Base-by-base conservation (phyloP, 371 early-diverging fungal genomes). In the Saksenaea vasiformis region DNA sequence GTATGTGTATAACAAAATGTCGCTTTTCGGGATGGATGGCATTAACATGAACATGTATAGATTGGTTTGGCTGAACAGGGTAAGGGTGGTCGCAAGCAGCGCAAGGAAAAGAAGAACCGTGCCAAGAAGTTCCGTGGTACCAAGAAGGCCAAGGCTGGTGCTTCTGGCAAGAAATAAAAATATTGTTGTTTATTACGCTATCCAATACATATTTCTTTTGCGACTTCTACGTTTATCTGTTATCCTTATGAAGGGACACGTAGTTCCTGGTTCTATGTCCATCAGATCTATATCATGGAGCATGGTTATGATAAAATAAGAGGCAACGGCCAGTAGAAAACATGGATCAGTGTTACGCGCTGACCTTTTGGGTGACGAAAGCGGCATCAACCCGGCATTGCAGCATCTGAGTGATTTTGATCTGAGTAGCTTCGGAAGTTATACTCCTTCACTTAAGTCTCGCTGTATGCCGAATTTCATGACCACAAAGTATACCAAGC, bases 91-190 rank as follows among this genome's bases (percentile, higher is more conserved):
- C 95, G 99, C 82, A 98, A 97, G 92, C 98, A 97, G 85, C 93
- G 95, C 79, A 98, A 96, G 93, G 97, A 98, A 86, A 90, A 92
- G 85, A 97, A 98, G 95, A 98, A 98, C 97, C 91, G 99, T 76
- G 85, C 89, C 83, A 98, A 98, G 95, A 98, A 97, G 91, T 85
- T 95, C 91, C 91, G 96, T 69, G 98, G 98, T 78, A 94, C 94
- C 83, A 92, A 90, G 85, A 98, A 98, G 93, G 85, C 90, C 81
- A 96, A 95, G 91, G 90, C 86, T 63, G 71, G 80, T 70, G 44
- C 44, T 66, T 58, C 69, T 67, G 76, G 70, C 72, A 76, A 76
- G 72, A 76, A 76, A 70, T 76, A 76, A 68, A 22, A 19, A 22
- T 9, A 47, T 22, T 17, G 51, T 47, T 17, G 51, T 22, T 47